Base-by-base conservation (phyloP, 2,329 filamentous ascomycete species). In the Ceratocystis diversiconidia region DNA sequence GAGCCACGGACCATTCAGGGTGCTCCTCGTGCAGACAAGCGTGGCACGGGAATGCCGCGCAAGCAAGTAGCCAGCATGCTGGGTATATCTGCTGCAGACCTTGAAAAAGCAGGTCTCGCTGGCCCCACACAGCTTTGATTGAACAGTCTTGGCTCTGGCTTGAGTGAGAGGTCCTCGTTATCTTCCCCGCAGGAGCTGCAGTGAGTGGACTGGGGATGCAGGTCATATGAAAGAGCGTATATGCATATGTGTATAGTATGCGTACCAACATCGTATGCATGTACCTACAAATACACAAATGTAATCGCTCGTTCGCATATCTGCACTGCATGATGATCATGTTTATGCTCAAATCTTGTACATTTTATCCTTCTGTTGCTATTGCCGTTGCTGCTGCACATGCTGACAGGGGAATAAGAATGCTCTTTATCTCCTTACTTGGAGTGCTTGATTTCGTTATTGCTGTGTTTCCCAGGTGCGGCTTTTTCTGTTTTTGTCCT, bases 1-100 rank as follows among this genome's bases (percentile, higher is more conserved):
- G 92, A 96, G 75, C 92, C 92, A 36, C 83, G 92, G 66, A 85
- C 89, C 68, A 92, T 96, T 48, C 90, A 95, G 73, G 92, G 92
- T 44, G 85, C 91, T n/a, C 91, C 91, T 28, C 77, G 83, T 43
- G 79, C 81, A 19, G 81, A 83, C 67, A 78, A 79, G 65, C 77
- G 78, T n/a, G 75, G 75, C 6, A 77, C 77, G 48, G 79, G 79
- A 32, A 74, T 85, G 61, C 71, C 80, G 64, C 74, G 82, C 69
- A 85, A 85, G 72, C 82, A 84, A 70, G 82, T 85, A 28, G 75
- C 77, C 22, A 78, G 76, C 68, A 78, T 79, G 76, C 69, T 79
- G 52, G 77, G 77, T 46, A 75, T 75, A 3, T 76, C 76, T 5
- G 76, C 77, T 12, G 75, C 75, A 6, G 65, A 67, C 50, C 50